Conservation (phyloP, 2,329 filamentous ascomycete species). For the Venturia nashicola region DNA sequence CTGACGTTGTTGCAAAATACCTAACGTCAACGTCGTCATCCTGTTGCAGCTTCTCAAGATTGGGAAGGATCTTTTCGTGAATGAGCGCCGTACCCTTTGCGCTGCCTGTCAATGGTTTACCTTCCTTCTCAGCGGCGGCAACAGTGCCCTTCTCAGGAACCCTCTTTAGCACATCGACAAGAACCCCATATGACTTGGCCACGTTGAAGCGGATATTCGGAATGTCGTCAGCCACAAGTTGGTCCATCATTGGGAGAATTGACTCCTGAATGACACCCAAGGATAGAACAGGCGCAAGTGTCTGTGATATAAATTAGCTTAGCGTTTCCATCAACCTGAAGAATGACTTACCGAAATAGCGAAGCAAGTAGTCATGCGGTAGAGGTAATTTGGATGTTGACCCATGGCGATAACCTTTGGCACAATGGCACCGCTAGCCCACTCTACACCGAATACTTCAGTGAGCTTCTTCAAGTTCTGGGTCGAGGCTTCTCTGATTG, state of each 20-base stretch:
- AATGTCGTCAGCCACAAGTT: conserved; percentile 86
- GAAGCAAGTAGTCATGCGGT: conserved; percentile 99
- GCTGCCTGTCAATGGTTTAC: conserved; percentile 41
- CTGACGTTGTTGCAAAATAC: conserved; percentile 91
- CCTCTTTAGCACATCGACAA: conserved; percentile 85
- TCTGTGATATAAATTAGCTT: conserved; percentile 42
- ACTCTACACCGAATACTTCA: conserved; percentile 95
- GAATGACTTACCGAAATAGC: conserved; percentile 76
- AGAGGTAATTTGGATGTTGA: conserved; percentile 95
- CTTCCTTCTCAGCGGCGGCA: conserved; percentile 71
- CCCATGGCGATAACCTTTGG: conserved; percentile 99
- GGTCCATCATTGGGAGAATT: conserved; percentile 91
- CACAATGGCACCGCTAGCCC: conserved; percentile 94
- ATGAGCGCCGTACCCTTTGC: conserved; percentile 71
- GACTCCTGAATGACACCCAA: conserved; percentile 86
- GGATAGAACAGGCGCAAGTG: conserved; percentile 82
- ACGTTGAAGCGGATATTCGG: conserved; percentile 99
- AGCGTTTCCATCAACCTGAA: conserved; percentile 17
- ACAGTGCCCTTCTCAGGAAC: conserved; percentile 82
- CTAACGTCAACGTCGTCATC: conserved; percentile 97
- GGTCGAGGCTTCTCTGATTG: conserved; percentile 92
- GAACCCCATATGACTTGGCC: conserved; percentile 85
- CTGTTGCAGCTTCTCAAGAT: conserved; percentile 88
- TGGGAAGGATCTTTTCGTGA: conserved; percentile 74
- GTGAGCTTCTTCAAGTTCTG: conserved; percentile 97